phyloP scores from a whole-genome alignment of 2,329 filamentous ascomycete species.

The Aspergillus viridinutans region DNA sequence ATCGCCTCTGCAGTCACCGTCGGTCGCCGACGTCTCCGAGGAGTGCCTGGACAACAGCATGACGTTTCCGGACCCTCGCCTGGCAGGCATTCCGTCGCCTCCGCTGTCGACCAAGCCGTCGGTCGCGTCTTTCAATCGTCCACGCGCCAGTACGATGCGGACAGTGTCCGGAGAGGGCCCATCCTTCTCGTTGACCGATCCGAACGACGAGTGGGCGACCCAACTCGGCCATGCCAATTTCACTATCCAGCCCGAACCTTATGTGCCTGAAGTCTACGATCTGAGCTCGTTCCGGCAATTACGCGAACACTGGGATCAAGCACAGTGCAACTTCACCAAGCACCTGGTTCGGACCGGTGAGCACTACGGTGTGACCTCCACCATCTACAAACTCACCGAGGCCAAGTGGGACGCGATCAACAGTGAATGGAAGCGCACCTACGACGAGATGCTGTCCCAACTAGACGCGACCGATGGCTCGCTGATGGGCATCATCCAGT shows the following conservation, averaged over 20 bases:
- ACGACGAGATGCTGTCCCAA: slow-evolving; percentile 60
- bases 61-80: slow-evolving; percentile 42
- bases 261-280: slow-evolving; percentile 62
- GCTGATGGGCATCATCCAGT: slow-evolving; percentile 36
- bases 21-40: slow-evolving; percentile 59
- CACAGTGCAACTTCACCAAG: slow-evolving; percentile 81
- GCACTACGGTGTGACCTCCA: slow-evolving; percentile 85
- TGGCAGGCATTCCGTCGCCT: slow-evolving; percentile 57
- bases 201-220: slow-evolving; percentile 75
- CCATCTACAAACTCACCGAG: slow-evolving; percentile 79
- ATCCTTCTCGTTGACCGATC: slow-evolving; percentile 61
- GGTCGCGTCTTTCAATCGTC: slow-evolving; percentile 64
- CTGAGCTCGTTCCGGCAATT: slow-evolving; percentile 60
- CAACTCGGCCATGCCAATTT: slow-evolving; percentile 91
- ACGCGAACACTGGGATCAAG: slow-evolving; percentile 75
- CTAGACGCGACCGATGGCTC: slow-evolving; percentile 35
- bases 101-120: slow-evolving; percentile 75
- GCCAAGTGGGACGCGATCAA: slow-evolving; percentile 85
- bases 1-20: slow-evolving; percentile 83
- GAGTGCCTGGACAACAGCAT: slow-evolving; percentile 42
- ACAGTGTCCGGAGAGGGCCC: slow-evolving; percentile 46
- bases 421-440: slow-evolving; percentile 64
- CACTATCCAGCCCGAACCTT: slow-evolving; percentile 77
- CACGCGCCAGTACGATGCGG: slow-evolving; percentile 42
- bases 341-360: slow-evolving; percentile 83